phyloP scores from a whole-genome alignment of 495 filamentous ascomycete species.

The Tuber umbilicatum region DNA sequence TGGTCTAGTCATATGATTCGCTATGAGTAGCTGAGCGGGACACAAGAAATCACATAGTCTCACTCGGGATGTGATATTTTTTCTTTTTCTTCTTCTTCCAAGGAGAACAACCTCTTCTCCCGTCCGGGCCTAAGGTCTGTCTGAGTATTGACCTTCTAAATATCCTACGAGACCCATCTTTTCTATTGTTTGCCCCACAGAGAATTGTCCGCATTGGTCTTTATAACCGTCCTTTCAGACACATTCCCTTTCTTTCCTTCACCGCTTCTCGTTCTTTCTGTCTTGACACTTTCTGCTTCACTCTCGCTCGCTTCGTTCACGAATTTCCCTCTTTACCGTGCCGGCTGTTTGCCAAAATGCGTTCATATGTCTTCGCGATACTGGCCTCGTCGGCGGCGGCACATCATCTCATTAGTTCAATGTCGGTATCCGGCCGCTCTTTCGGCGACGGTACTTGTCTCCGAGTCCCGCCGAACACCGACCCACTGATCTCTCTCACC shows the following conservation, averaged over 20 bases:
- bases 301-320: too few relatives aligned
- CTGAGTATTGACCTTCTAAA: not conserved
- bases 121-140: not conserved
- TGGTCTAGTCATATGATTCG: not conserved
- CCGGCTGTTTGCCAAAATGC: too few relatives aligned
- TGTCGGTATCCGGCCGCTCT: too few relatives aligned
- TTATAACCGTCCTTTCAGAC: not conserved
- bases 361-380: too few relatives aligned
- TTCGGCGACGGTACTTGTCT: constrained; percentile 66
- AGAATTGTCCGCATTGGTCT: not conserved
- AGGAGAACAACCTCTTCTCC: not conserved
- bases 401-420: too few relatives aligned
- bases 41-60: not conserved
- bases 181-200: not conserved
- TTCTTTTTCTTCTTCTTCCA: not conserved
- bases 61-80: not conserved
- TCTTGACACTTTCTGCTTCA: too few relatives aligned
- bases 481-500: constrained; percentile 50
- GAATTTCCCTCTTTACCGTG: too few relatives aligned
- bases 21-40: not conserved
- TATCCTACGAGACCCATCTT: not conserved
- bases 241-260: not conserved
- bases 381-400: too few relatives aligned
- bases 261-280: not conserved
- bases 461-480: constrained; percentile 56